Evolutionary conservation across 192 early-diverging fungal genomes (phyloP).

Genomic region (Backusella psychrophila): DNA sequence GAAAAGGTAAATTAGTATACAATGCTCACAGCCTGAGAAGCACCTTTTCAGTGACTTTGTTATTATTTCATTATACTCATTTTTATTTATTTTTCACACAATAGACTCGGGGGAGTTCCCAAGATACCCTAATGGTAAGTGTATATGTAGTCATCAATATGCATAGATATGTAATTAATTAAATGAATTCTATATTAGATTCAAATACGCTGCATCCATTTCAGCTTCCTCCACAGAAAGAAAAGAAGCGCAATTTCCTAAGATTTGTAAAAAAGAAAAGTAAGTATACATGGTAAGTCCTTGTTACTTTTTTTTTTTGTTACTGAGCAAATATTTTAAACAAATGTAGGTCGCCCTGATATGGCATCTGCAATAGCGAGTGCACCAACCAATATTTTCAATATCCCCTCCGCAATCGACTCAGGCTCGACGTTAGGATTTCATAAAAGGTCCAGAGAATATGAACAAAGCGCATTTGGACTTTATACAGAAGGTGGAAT

Average conservation of each 20-base stretch:
- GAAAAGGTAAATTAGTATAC: neutral
- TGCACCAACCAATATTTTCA: neutral
- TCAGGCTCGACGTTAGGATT: neutral
- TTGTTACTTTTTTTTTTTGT: neutral
- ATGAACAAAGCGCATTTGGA: conserved; percentile 7
- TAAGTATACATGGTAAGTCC: neutral
- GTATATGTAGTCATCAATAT: neutral
- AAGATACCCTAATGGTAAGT: neutral
- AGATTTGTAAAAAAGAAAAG: conserved; percentile 32
- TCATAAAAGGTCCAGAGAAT: conserved; percentile 24
- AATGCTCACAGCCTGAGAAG: neutral
- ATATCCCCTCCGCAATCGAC: neutral
- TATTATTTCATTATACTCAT: too few species aligned
- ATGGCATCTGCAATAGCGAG: conserved; percentile 6
- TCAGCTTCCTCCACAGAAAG: conserved; percentile 6
- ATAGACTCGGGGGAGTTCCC: neutral
- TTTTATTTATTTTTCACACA: neutral
- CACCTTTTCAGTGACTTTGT: neutral
- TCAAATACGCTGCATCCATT: conserved; percentile 3
- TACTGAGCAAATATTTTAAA: neutral
- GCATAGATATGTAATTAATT: neutral
- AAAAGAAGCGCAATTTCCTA: conserved; percentile 22
- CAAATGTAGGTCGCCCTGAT: conserved; percentile 19
- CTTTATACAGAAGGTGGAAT: neutral
- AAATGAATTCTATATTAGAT: neutral